Base-by-base conservation (phyloP, 1,139 yeast genomes). In the Suhomyces taliae region DNA sequence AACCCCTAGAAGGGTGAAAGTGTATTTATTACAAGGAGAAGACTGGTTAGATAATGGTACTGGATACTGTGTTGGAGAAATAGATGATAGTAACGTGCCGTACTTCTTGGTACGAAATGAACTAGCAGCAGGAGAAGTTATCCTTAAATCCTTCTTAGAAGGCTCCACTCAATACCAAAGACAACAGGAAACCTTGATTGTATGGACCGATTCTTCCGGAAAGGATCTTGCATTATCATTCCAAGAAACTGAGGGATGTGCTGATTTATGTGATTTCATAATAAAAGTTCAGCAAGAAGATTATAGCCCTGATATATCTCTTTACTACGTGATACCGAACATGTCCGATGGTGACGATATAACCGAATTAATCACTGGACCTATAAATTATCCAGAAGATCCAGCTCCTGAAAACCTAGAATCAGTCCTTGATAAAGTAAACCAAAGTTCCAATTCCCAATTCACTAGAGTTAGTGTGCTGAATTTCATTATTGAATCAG, bases 21-120 rank as follows among this genome's bases (percentile, higher is more conserved):
- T 93, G 19, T 93, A 93, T 62, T 76, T 88, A 33, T 72, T 93
- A 45, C 84, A 83, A 45, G 86, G 87, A 35, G 91, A 87, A 49
- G 87, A 82, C 58, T 93, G 99, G 99, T 74, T 84, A 39, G 98
- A 91, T 63, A 82, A 87, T 46, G 99, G 98, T 12, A 90, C 97
- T 0, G 99, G 99, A 0, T 87, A 81, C 63, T 90, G 97, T 59
- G 77, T 79, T 38, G 97, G 97, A 5, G 84, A 82, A 53, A 62
- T 83, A 14, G 76, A 75, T 36, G 69, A 61, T 3, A 54, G 65
- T 10, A 62, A 65, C 39, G 66, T 67, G 27, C 89, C 96, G 2
- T 85, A 70, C 59, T 78, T 91, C 47, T 63, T 85, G 12, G 98
- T 93, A 24, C 74, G 83, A 47, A 85, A 85, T 62, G 98, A 91